phyloP scores from a whole-genome alignment of 2,329 filamentous ascomycete genomes.

The Raffaelea ambrosiae region DNA sequence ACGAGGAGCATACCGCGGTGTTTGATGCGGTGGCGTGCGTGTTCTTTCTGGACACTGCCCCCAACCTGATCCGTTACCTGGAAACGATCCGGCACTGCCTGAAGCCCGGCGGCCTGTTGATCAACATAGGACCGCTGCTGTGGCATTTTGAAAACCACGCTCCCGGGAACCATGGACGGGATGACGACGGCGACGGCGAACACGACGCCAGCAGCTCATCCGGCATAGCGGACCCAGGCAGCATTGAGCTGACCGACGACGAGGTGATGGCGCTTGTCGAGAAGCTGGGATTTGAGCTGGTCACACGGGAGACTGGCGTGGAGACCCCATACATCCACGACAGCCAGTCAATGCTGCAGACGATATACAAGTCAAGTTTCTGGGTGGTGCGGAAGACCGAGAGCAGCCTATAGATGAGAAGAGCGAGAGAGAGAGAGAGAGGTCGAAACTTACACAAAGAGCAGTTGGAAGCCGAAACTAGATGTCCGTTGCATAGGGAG shows the following conservation, averaged over 20 bases:
- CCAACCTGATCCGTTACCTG: conserved; percentile 84
- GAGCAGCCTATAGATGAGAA: not conserved
- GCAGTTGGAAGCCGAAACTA: too few relatives aligned
- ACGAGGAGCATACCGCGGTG: conserved; percentile 46
- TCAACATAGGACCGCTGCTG: conserved; percentile 83
- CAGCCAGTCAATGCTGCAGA: conserved; percentile 74
- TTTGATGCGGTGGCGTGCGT: conserved; percentile 84
- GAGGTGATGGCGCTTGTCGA: conserved; percentile 73
- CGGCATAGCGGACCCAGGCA: conserved; percentile 82
- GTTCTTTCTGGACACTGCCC: conserved; percentile 96
- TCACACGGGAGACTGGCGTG: conserved; percentile 50
- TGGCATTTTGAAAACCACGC: conserved; percentile 89
- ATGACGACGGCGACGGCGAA: conserved; percentile 41
- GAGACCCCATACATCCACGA: conserved; percentile 84
- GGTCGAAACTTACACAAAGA: too few relatives aligned
- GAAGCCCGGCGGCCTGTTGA: conserved; percentile 66
- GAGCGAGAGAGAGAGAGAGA: not conserved
- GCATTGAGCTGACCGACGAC: conserved; percentile 81
- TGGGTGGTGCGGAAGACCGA: conserved; percentile 75
- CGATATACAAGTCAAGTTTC: conserved; percentile 67
- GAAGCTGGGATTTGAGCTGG: conserved; percentile 67
- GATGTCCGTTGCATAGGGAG: too few relatives aligned
- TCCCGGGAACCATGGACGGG: conserved; percentile 46
- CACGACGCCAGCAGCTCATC: conserved; percentile 39
- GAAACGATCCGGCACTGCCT: conserved; percentile 75